Evolutionary conservation across 768 basidiomycete species (phyloP).

Genomic region (Boletus tomentosulus): DNA sequence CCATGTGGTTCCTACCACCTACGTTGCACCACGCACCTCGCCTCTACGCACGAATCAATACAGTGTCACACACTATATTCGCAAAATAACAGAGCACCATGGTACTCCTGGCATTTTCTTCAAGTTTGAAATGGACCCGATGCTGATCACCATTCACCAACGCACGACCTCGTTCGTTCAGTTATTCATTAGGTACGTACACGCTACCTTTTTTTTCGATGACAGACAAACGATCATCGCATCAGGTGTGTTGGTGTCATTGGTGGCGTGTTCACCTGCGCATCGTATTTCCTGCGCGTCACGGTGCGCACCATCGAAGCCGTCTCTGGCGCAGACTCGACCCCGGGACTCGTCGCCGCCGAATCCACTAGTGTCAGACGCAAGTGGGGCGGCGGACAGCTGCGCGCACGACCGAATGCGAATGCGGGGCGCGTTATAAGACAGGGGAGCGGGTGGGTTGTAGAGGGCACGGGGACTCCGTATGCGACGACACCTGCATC

Average conservation of each 20-base stretch:
- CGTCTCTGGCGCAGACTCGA: conserved; percentile 50
- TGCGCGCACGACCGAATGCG: conserved; percentile 50
- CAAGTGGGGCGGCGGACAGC: conserved; percentile 65
- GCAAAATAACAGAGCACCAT: conserved; percentile 64
- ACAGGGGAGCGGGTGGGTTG: conserved; percentile 58
- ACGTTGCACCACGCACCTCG: conserved; percentile 64
- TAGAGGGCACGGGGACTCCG: conserved; percentile 45
- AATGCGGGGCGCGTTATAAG: conserved; percentile 41
- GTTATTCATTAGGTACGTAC: conserved; percentile 64
- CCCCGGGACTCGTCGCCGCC: conserved; percentile 58
- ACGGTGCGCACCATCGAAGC: conserved; percentile 62
- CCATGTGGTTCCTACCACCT: conserved; percentile 93
- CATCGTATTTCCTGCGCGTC: conserved; percentile 69
- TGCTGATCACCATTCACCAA: conserved; percentile 81
- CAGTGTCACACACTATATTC: conserved; percentile 89
- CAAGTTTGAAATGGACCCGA: conserved; percentile 95
- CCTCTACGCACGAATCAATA: conserved; percentile 82
- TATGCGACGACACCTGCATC: conserved; percentile 35
- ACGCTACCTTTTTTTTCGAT: not conserved
- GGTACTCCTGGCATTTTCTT: conserved; percentile 96
- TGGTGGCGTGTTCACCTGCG: conserved; percentile 86
- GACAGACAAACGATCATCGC: not conserved
- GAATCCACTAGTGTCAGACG: conserved; percentile 59
- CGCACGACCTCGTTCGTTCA: conserved; percentile 80
- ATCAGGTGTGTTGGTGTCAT: conserved; percentile 84